phyloP scores from a whole-genome alignment of 2,329 filamentous ascomycete species.

The Penicillium palitans region DNA sequence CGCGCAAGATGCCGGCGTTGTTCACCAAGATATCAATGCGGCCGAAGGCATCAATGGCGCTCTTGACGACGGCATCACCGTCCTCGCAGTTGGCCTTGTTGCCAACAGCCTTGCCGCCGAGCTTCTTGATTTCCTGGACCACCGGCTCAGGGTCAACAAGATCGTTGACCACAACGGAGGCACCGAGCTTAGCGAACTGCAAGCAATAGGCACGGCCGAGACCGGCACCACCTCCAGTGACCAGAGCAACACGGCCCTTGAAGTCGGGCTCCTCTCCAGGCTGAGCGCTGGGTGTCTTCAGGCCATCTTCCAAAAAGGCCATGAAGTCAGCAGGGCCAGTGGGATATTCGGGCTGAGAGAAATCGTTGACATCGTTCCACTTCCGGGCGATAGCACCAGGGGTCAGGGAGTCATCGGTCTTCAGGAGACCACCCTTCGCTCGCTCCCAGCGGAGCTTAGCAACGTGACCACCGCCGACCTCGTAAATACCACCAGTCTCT shows the following conservation, averaged over 20 bases:
- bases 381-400: conserved; percentile 83
- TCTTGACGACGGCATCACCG: conserved; percentile 86
- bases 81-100: conserved; percentile 94
- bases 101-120: conserved; percentile 84
- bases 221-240: conserved; percentile 86
- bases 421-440: conserved; percentile 81
- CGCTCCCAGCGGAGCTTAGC: conserved; percentile 96
- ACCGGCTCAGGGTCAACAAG: conserved; percentile 87
- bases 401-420: conserved; percentile 84
- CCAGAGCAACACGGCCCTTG: conserved; percentile 77
- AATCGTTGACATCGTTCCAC: conserved; percentile 86
- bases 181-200: conserved; percentile 80
- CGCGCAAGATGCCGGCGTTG: conserved; percentile 95
- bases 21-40: conserved; percentile 95
- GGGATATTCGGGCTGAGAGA: conserved; percentile 79
- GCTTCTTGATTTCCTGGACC: conserved; percentile 86
- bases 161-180: conserved; percentile 91
- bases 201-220: conserved; percentile 90
- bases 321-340: conserved; percentile 86
- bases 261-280: conserved; percentile 75
- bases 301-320: conserved; percentile 76
- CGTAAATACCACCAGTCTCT: conserved; percentile 88
- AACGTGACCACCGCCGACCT: conserved; percentile 87
- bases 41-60: conserved; percentile 88
- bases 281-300: conserved; percentile 72